These are phyloP conservation scores for Globisporangium nunn DNA, from an alignment of 352 stramenopile species.

Conservation along the genomic window DNA sequence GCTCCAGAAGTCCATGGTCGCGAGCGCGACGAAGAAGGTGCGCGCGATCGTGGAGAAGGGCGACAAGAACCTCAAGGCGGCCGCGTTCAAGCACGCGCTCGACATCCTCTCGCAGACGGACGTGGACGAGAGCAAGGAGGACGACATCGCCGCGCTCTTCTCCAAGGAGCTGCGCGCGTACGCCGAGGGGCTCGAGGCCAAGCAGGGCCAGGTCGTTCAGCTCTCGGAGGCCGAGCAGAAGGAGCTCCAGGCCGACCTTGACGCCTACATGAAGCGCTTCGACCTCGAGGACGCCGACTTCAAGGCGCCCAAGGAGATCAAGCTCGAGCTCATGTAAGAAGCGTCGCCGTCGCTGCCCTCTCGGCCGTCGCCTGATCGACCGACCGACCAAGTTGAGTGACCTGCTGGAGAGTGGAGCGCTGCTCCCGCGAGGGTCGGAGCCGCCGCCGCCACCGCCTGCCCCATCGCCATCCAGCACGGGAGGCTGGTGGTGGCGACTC, in stretches of 20 bases:
- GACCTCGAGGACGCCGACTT: slow-evolving; percentile 71
- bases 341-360: neutral
- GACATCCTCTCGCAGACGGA: slow-evolving; percentile 69
- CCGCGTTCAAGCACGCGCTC: slow-evolving; percentile 79
- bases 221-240: slow-evolving; percentile 70
- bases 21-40: slow-evolving; percentile 64
- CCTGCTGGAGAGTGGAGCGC: neutral
- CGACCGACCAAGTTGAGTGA: neutral
- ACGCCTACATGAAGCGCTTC: slow-evolving; percentile 86
- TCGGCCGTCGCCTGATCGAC: too few relatives aligned
- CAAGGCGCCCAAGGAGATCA: slow-evolving; percentile 79
- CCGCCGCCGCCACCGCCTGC: too few relatives aligned
- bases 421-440: too few relatives aligned
- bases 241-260: slow-evolving; percentile 75
- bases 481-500: too few relatives aligned
- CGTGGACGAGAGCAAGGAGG: slow-evolving; percentile 74
- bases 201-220: slow-evolving; percentile 75
- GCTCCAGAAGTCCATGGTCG: slow-evolving; percentile 81
- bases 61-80: slow-evolving; percentile 82
- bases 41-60: slow-evolving; percentile 64
- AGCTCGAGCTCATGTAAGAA: slow-evolving; percentile 85
- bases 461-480: too few relatives aligned
- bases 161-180: slow-evolving; percentile 79
- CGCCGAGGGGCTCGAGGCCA: slow-evolving; percentile 60
- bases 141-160: slow-evolving; percentile 78